These are phyloP conservation scores for Mallotus japonicus DNA, from an alignment of 441 rosid genomes.

Conservation along the genomic window DNA sequence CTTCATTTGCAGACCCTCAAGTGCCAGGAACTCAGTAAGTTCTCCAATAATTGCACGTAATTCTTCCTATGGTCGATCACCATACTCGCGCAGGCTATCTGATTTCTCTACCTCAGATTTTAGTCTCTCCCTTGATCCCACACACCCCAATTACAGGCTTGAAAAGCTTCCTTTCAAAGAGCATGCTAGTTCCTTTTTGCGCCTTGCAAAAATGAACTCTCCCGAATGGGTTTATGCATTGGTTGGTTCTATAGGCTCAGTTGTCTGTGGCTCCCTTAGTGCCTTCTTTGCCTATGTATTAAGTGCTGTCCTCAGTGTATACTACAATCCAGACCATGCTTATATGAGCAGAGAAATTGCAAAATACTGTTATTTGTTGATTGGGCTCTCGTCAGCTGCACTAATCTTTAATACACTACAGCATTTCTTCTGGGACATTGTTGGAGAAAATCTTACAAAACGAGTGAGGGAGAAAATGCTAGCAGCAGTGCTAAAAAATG, in stretches of 20 bases:
- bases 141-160: slow-evolving; percentile 67
- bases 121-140: slow-evolving; percentile 79
- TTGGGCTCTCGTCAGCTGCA: slow-evolving; percentile 91
- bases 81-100: slow-evolving; percentile 90
- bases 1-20: slow-evolving; percentile 74
- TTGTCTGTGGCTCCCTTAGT: slow-evolving; percentile 90
- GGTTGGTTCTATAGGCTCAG: slow-evolving; percentile 87
- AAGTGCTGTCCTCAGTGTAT: slow-evolving; percentile 84
- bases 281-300: slow-evolving; percentile 96
- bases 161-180: slow-evolving; percentile 93
- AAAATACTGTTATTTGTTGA: slow-evolving; percentile 82
- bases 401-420: slow-evolving; percentile 87
- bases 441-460: slow-evolving; percentile 95
- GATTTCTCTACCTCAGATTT: slow-evolving; percentile 99
- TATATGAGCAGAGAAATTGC: slow-evolving; percentile 82
- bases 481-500: slow-evolving; percentile 83
- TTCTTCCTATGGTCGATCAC: slow-evolving; percentile 97
- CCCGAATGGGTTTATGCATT: slow-evolving; percentile 97
- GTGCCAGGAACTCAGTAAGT: slow-evolving; percentile 98
- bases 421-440: slow-evolving; percentile 96
- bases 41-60: slow-evolving; percentile 95
- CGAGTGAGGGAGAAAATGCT: slow-evolving; percentile 98
- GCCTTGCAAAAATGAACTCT: slow-evolving; percentile 94
- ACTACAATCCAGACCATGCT: slow-evolving; percentile 75
- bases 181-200: slow-evolving; percentile 91